Percentiles rank a stretch among this genome's conserved stretches.
Conservation (phyloP, 1,284 basidiomycete species). For the Phenoliferia sp. region DNA sequence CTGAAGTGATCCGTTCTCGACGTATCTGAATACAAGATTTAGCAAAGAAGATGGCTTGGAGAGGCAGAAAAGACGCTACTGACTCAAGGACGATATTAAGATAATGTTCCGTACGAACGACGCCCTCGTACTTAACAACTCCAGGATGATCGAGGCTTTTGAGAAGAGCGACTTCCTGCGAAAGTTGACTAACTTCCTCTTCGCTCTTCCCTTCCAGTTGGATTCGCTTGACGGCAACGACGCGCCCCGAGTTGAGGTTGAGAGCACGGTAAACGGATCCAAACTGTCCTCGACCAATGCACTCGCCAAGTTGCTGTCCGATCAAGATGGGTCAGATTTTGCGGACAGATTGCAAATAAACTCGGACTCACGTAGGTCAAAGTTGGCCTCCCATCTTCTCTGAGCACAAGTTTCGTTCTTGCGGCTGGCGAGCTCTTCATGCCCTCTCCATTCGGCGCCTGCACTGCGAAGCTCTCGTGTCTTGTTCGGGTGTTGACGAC, state of each 20-base stretch:
- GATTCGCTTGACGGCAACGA: slow-evolving; percentile 92
- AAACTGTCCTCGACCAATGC: slow-evolving; percentile 93
- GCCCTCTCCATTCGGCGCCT: slow-evolving; percentile 52
- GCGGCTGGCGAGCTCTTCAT: slow-evolving; percentile 50
- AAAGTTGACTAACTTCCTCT: slow-evolving; percentile 71
- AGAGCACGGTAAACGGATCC: slow-evolving; percentile 90
- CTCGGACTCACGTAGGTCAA: slow-evolving; percentile 68
- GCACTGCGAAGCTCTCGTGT: slow-evolving; percentile 10
- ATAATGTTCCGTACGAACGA: slow-evolving; percentile 79
- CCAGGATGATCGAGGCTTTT: slow-evolving; percentile 83
- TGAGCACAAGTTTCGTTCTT: slow-evolving; percentile 71
- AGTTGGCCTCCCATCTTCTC: slow-evolving; percentile 71
- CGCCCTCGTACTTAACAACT: slow-evolving; percentile 93
- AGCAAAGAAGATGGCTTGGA: not conserved
- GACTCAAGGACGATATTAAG: slow-evolving; percentile 89
- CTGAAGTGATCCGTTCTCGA: slow-evolving; percentile 86
- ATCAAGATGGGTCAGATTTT: too few species aligned
- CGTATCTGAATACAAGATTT: slow-evolving; percentile 57
- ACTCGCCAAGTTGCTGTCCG: slow-evolving; percentile 91
- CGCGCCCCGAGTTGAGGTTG: slow-evolving; percentile 85
- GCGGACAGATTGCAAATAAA: too few species aligned
- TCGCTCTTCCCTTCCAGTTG: slow-evolving; percentile 79
- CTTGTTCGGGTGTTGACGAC: slow-evolving; percentile 40
- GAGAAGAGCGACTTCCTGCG: slow-evolving; percentile 84
- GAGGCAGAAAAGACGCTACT: slow-evolving; percentile 41